These are phyloP conservation scores for Ormosia emarginata DNA, from an alignment of 306 rosid genomes.

Conservation along the genomic window DNA sequence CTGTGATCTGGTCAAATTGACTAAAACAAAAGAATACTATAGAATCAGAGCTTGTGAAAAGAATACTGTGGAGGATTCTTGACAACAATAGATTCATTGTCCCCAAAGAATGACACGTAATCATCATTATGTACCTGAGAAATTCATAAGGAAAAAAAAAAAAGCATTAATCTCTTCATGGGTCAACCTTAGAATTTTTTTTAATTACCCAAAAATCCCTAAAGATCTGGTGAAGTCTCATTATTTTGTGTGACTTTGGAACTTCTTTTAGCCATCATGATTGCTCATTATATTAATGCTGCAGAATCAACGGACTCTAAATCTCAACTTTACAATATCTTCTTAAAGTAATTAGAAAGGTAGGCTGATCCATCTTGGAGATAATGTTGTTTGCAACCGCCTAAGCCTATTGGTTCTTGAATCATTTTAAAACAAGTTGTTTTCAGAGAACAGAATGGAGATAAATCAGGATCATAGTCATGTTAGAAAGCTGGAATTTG, in stretches of 20 bases:
- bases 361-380: conserved; percentile 25
- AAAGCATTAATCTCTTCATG: neutral
- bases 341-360: conserved; percentile 32
- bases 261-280: conserved; percentile 7
- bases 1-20: conserved; percentile 15
- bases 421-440: neutral
- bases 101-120: conserved; percentile 31
- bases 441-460: neutral
- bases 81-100: conserved; percentile 3
- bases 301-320: conserved; percentile 36
- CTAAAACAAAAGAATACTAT: neutral
- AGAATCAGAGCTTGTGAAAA: neutral
- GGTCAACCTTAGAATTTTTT: conserved; percentile 31
- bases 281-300: conserved; percentile 23
- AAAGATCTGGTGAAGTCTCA: conserved; percentile 46
- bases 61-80: conserved; percentile 8
- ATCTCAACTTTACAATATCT: conserved; percentile 16
- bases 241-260: conserved; percentile 13
- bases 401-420: conserved; percentile 2
- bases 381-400: conserved; percentile 41
- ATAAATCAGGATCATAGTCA: conserved; percentile 1
- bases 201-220: conserved; percentile 46
- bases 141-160: neutral
- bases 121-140: conserved; percentile 29
- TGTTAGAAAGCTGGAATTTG: conserved; percentile 28